phyloP scores from a whole-genome alignment of 148 eudicot species.

The Suaeda aralocaspica region DNA sequence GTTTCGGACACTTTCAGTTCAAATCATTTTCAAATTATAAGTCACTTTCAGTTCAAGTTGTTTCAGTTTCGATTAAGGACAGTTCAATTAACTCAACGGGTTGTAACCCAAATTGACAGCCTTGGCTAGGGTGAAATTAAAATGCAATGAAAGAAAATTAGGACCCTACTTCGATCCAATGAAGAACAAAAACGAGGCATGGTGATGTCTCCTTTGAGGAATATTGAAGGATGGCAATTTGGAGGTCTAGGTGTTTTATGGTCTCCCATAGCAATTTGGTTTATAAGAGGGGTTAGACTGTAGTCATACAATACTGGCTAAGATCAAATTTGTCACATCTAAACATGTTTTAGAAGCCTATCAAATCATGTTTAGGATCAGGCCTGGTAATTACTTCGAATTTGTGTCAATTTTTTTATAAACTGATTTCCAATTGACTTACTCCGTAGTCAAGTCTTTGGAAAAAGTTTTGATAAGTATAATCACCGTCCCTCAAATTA shows the following conservation, averaged over 20 bases:
- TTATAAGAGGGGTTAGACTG: background rate
- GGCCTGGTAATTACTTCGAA: background rate
- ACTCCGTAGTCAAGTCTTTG: too few relatives aligned
- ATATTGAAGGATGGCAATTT: slow-evolving; percentile 14
- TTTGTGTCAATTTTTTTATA: background rate
- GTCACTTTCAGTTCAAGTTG: too few relatives aligned
- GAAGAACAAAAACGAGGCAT: slow-evolving; percentile 17
- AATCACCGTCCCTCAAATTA: too few relatives aligned
- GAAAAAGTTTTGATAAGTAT: too few relatives aligned
- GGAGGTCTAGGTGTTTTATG: background rate
- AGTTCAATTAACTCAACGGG: too few relatives aligned
- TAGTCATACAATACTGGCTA: background rate
- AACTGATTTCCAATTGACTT: too few relatives aligned
- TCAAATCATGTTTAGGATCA: background rate
- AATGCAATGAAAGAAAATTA: background rate
- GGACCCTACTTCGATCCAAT: slow-evolving; percentile 14
- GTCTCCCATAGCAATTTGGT: background rate
- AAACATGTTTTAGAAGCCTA: background rate
- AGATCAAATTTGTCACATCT: background rate
- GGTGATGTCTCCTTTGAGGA: slow-evolving; percentile 26
- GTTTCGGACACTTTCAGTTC: too few relatives aligned
- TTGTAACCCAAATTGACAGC: too few relatives aligned
- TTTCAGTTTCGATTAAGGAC: too few relatives aligned
- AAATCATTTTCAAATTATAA: too few relatives aligned
- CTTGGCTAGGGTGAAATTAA: too few relatives aligned